phyloP scores from a whole-genome alignment of 129 eudicot species.

The Pseudognaphalium luteoalbum region DNA sequence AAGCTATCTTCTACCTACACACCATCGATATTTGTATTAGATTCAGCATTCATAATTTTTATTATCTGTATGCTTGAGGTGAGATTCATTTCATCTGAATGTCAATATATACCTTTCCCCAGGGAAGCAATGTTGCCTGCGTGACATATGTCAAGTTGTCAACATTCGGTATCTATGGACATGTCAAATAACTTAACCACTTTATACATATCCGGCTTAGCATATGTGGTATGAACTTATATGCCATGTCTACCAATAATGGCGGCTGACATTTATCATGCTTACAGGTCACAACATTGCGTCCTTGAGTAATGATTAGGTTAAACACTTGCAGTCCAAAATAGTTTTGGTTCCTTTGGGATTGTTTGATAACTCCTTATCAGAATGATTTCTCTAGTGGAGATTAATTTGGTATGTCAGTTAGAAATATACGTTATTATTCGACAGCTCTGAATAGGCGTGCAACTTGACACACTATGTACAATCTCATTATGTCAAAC shows the following conservation, averaged over 20 bases:
- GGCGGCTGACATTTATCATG: not conserved
- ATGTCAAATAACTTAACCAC: not conserved
- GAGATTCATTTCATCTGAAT: not conserved
- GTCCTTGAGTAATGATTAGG: slow-evolving; percentile 10
- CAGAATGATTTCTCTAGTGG: not conserved
- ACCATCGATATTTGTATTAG: not conserved
- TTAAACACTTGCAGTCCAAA: slow-evolving; percentile 1
- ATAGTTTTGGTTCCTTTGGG: not conserved
- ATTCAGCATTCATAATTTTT: not conserved
- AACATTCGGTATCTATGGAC: not conserved
- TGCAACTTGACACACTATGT: not conserved
- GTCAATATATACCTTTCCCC: not conserved
- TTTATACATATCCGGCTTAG: not conserved
- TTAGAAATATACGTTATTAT: not conserved
- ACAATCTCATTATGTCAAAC: not conserved
- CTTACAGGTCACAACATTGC: not conserved
- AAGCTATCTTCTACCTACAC: not conserved
- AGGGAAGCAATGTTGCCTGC: not conserved
- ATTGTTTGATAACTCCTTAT: not conserved
- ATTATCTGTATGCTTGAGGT: not conserved
- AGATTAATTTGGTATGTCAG: slow-evolving; percentile 1
- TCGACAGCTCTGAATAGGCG: not conserved
- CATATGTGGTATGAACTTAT: not conserved
- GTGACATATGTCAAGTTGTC: not conserved
- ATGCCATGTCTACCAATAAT: not conserved